A percentile compares a stretch with the other conserved stretches of the same genome.
Conservation (phyloP, 2,329 filamentous ascomycete species). For the Chalaropsis ovoidea region DNA sequence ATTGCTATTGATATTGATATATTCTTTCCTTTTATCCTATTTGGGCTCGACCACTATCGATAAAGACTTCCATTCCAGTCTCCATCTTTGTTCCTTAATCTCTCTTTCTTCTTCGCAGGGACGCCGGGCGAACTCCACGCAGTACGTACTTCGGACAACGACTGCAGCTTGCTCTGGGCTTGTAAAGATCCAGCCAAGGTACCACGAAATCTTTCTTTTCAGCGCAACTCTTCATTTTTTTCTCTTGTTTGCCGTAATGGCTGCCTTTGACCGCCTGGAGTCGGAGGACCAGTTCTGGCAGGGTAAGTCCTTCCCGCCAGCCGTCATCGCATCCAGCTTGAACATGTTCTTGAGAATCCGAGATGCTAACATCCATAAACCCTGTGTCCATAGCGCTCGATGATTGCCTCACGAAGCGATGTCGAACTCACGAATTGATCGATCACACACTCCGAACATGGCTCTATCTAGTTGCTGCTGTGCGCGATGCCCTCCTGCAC, state of each 20-base stretch:
- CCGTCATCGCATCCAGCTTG: neutral
- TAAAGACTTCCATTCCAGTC: neutral
- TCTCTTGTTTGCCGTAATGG: constrained; percentile 15
- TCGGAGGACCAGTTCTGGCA: constrained; percentile 80
- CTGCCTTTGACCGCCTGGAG: constrained; percentile 23
- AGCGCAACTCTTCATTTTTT: neutral
- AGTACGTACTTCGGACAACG: neutral
- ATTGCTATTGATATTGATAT: neutral
- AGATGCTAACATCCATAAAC: neutral
- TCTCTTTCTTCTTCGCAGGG: neutral
- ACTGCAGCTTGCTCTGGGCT: neutral
- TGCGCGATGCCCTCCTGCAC: constrained; percentile 64
- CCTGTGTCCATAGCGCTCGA: constrained; percentile 37
- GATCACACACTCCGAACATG: constrained; percentile 81
- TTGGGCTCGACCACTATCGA: neutral
- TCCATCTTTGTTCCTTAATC: constrained; percentile 1
- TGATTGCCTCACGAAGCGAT: constrained; percentile 39
- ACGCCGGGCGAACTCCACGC: neutral
- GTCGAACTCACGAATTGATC: constrained; percentile 49
- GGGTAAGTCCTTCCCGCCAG: constrained; percentile 44
- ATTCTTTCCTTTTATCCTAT: neutral
- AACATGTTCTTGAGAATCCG: neutral
- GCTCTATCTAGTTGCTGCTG: constrained; percentile 64
- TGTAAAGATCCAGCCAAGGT: neutral
- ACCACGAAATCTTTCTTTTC: neutral